Evolutionary conservation across 2,329 filamentous ascomycete genomes (phyloP), one percentile per base, ranked within the genome.

Genomic region (Xylariaceae sp.): DNA sequence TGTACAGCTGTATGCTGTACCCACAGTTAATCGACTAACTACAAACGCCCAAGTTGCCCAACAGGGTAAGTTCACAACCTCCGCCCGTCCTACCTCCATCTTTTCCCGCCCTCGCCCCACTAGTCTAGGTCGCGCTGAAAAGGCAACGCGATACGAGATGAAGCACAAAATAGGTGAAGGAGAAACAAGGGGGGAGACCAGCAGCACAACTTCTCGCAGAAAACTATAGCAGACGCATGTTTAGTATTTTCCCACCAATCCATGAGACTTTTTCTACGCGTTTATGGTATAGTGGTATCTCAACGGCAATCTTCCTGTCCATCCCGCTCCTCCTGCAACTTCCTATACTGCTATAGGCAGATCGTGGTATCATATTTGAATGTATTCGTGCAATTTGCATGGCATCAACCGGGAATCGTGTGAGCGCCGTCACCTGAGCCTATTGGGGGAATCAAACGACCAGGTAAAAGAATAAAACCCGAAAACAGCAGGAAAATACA

Each of bases 341-440:
- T 55, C 55, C 49, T 54, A 48, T 47, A 44, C 51, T 50, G 53
- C 52, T 47, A 40, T 31, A 42, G 46, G 51, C 53, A 55, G 48
- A 45, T 57, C 51, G 50, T 60, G 59, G 57, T 59, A 61, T 59
- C 57, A 59, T 61, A 50, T 56, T 50, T 50, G 50, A 51, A 47
- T 52, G 48, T 50, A 48, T 51, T 56, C 52, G 45, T 58, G 45
- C 51, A 52, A 59, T n/a, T n/a, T n/a, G n/a, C n/a, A 56, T 58
- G 58, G 50, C 51, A 46, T 57, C 48, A 57, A 54, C 42, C 36
- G 40, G 51, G 38, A 41, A 52, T 55, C 54, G 49, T 56, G 43
- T 52, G 51, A 46, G 48, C 43, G 44, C 41, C 43, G 46, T 50
- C 44, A 46, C 43, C 47, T 50, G 48, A 51, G 42, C 38, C 28